A percentile compares a stretch with the other conserved stretches of the same genome.
phyloP scores from a whole-genome alignment of 148 eudicot species.

The Pouteria glomerata region DNA sequence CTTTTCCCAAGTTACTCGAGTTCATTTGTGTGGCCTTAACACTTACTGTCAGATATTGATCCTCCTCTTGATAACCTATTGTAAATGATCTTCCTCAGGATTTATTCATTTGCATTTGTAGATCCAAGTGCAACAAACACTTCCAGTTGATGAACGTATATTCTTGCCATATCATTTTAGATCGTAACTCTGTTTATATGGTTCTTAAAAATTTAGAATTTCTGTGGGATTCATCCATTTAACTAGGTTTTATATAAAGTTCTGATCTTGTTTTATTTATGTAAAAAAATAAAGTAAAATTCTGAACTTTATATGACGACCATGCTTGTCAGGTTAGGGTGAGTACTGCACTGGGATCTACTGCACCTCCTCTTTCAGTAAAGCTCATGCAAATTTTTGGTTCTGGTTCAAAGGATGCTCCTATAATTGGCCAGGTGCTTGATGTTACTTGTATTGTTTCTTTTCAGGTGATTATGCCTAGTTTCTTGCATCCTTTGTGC shows the following conservation, averaged over 20 bases:
- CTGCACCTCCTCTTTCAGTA: conserved; percentile 70
- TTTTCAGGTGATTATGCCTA: not conserved
- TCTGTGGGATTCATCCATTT: too few relatives aligned
- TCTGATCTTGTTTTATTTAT: too few relatives aligned
- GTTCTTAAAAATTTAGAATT: not conserved
- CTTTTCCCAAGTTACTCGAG: not conserved
- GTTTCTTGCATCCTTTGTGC: not conserved
- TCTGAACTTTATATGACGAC: not conserved
- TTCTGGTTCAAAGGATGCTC: conserved; percentile 63
- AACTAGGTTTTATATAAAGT: too few relatives aligned
- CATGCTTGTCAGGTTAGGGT: conserved; percentile 59
- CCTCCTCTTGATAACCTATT: not conserved
- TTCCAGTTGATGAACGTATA: not conserved
- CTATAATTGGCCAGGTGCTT: conserved; percentile 66
- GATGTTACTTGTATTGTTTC: conserved; percentile 2
- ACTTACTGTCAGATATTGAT: not conserved
- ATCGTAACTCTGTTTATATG: not conserved
- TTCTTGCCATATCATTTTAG: not conserved
- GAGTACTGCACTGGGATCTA: conserved; percentile 74
- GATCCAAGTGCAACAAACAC: not conserved
- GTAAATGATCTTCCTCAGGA: not conserved
- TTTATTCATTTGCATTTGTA: not conserved
- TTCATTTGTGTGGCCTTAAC: not conserved
- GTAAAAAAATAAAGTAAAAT: too few relatives aligned
- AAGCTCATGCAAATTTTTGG: conserved; percentile 62